Conservation (phyloP, 2,329 filamentous ascomycete genomes). For the Orbilia quercus region DNA sequence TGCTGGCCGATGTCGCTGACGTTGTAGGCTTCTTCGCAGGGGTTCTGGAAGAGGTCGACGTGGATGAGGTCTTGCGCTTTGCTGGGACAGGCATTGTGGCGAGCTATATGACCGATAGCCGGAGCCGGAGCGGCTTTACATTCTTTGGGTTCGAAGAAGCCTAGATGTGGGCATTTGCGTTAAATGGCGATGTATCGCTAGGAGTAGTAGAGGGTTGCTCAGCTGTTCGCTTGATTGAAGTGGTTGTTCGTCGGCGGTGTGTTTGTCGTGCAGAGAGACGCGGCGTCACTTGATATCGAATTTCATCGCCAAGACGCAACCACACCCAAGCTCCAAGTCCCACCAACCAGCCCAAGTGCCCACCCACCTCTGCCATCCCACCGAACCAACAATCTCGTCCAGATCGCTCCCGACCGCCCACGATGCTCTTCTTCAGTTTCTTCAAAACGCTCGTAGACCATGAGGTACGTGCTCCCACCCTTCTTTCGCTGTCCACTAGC, state of each 20-base stretch:
- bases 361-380: constrained; percentile 17
- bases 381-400: constrained; percentile 10
- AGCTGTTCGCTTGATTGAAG: neutral
- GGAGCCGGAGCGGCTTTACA: constrained; percentile 11
- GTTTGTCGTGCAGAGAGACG: constrained; percentile 29
- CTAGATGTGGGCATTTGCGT: neutral
- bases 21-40: constrained; percentile 37
- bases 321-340: constrained; percentile 27
- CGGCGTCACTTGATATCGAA: constrained; percentile 53
- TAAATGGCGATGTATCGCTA: neutral
- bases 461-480: constrained; percentile 52
- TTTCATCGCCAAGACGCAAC: constrained; percentile 52
- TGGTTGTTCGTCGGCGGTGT: constrained; percentile 9
- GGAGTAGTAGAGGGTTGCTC: neutral
- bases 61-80: constrained; percentile 44
- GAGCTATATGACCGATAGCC: constrained; percentile 27
- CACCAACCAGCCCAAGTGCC: constrained; percentile 5
- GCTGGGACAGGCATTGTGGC: constrained; percentile 38
- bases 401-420: constrained; percentile 14
- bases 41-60: constrained; percentile 27
- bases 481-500: neutral
- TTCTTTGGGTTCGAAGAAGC: constrained; percentile 3
- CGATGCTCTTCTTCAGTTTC: constrained; percentile 72
- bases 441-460: constrained; percentile 96
- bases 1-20: constrained; percentile 8